Conservation (phyloP, 108 stramenopile genomes). For the Skeletonema costatum region DNA sequence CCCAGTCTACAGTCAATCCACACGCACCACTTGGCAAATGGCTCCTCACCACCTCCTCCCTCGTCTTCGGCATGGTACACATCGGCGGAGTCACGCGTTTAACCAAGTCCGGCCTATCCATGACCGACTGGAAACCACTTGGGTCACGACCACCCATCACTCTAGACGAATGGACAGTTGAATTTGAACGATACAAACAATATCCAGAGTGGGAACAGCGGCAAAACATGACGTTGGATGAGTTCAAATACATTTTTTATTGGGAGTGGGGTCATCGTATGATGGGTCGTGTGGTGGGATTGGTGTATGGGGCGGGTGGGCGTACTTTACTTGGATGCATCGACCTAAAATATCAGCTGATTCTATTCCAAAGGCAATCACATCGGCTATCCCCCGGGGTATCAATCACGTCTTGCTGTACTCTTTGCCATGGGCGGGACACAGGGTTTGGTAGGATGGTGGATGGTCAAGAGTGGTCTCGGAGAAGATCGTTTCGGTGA, state of each 20-base stretch:
- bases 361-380: slow-evolving; percentile 11
- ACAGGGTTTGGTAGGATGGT: slow-evolving; percentile 99
- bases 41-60: slow-evolving; percentile 87
- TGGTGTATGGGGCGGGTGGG: slow-evolving; percentile 88
- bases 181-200: slow-evolving; percentile 96
- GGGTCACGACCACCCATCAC: slow-evolving; percentile 86
- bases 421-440: slow-evolving; percentile 95
- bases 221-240: slow-evolving; percentile 94
- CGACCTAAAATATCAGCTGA: slow-evolving; percentile 8
- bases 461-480: slow-evolving; percentile 99
- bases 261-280: slow-evolving; percentile 99
- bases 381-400: slow-evolving; percentile 82
- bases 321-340: slow-evolving; percentile 84
- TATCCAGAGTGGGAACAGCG: slow-evolving; percentile 97
- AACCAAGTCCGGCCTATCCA: slow-evolving; percentile 94
- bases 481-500: slow-evolving; percentile 90
- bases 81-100: slow-evolving; percentile 97
- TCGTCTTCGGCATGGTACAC: slow-evolving; percentile 96
- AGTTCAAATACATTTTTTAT: slow-evolving; percentile 98
- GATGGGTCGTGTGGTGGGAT: slow-evolving; percentile 93
- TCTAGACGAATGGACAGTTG: slow-evolving; percentile 88
- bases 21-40: slow-evolving; percentile 89
- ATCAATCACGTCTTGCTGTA: slow-evolving; percentile 78
- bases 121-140: slow-evolving; percentile 97
- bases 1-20: slow-evolving; percentile 55